Base-by-base conservation (phyloP, 1,284 basidiomycete genomes). In the Vanrija humicola region DNA sequence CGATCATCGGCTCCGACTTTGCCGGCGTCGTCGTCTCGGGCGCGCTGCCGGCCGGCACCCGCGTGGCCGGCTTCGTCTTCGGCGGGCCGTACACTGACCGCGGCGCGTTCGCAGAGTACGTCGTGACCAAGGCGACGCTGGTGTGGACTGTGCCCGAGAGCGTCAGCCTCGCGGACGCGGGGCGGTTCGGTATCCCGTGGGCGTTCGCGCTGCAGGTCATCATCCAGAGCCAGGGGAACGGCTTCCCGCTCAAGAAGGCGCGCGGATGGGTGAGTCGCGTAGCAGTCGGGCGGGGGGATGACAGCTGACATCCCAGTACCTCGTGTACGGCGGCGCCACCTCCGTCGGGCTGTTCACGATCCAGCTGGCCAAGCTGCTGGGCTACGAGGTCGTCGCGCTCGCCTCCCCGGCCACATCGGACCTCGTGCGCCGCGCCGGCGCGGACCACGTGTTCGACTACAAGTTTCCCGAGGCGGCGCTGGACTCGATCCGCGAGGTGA, bases 21-120 rank as follows among this genome's bases (percentile, higher is more conserved):
- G 66, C 70, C 14, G 82, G 82, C 15, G 67, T 61, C 1, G 75
- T 82, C 54, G 77, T 75, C 38, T 64, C 68, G 38, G 78, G 46
- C 2, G 16, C 42, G 8, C 50, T 19, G n/a, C 19, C 29, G 5
- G 19, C 34, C 10, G 82, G 81, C 7, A 76, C 80, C 55, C 74
- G 77, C 12, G 78, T 82, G 12, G 78, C 78, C 5, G 80, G 78
- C 10, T 74, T 77, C 50, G 78, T 81, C 6, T 77, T 79, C 59
- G 80, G 80, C 34, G 75, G 76, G 34, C 56, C 69, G 51, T 67
- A 76, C 64, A 68, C 57, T 5, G 60, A 65, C 56, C 57, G 52
- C 39, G 75, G 76, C 56, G 69, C 75, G 12, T 76, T 71, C 59
- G 76, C 78, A 10, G 73, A 81, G 61, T 81, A 79, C 62, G 61